Evolutionary conservation across 176 grass and related monocot species (phyloP).

Genomic region (Neostapfia colusana): DNA sequence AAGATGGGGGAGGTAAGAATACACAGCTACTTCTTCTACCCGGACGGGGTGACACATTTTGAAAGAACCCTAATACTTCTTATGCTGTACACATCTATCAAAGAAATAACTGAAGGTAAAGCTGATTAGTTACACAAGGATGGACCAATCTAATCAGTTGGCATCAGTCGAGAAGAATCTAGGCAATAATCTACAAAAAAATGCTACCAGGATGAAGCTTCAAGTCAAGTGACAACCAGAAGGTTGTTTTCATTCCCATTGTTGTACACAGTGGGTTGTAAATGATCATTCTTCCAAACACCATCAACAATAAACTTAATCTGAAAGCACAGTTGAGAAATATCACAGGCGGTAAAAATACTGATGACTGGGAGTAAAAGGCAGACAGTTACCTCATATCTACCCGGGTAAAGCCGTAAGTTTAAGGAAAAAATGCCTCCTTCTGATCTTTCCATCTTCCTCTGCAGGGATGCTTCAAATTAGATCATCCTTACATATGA

Average conservation of each 20-base stretch:
- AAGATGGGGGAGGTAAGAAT: neutral
- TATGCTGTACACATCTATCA: constrained; percentile 21
- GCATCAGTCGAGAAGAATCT: constrained; percentile 33
- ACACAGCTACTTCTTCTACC: constrained; percentile 33
- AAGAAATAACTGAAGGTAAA: neutral
- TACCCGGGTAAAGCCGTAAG: constrained; percentile 84
- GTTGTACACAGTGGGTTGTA: constrained; percentile 66
- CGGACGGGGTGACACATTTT: constrained; percentile 20
- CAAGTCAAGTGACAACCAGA: constrained; percentile 66
- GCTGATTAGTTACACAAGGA: constrained; percentile 41
- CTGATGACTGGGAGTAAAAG: neutral
- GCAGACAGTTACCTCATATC: constrained; percentile 72
- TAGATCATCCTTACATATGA: constrained; percentile 16
- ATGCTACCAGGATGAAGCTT: constrained; percentile 28
- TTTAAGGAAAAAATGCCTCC: constrained; percentile 73
- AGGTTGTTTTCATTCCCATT: constrained; percentile 91
- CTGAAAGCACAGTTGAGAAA: constrained; percentile 43
- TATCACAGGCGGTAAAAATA: constrained; percentile 23
- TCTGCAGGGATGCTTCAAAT: constrained; percentile 50
- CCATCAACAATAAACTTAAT: constrained; percentile 99
- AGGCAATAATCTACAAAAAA: constrained; percentile 47
- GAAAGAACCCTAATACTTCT: constrained; percentile 34
- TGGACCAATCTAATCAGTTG: constrained; percentile 18
- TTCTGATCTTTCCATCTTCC: constrained; percentile 77
- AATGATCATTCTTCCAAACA: constrained; percentile 79